phyloP scores from a whole-genome alignment of 768 basidiomycete genomes.

The Xerocomellus chrysenteron region DNA sequence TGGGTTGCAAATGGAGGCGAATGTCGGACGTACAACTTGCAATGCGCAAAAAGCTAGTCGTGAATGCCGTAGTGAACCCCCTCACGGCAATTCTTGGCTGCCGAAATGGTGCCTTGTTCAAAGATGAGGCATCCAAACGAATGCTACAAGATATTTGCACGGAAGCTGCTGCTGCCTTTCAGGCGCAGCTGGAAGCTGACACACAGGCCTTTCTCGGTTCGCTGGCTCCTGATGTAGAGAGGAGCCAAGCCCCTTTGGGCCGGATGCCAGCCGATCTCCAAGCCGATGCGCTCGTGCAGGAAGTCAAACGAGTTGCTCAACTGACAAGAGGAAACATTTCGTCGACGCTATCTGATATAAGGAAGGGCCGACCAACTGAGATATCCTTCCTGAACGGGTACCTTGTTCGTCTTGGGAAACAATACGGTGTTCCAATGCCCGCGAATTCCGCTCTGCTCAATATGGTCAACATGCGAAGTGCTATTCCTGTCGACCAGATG shows the following conservation, averaged over 20 bases:
- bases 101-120: conserved; percentile 73
- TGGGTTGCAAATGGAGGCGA: conserved; percentile 64
- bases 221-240: conserved; percentile 24
- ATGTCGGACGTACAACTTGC: conserved; percentile 64
- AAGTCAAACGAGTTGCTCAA: conserved; percentile 58
- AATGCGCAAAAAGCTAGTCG: conserved; percentile 78
- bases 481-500: conserved; percentile 53
- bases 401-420: conserved; percentile 58
- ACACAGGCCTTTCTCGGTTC: conserved; percentile 24
- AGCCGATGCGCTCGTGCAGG: conserved; percentile 45
- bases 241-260: conserved; percentile 29
- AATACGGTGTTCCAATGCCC: conserved; percentile 57
- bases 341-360: conserved; percentile 77
- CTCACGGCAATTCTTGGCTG: conserved; percentile 81
- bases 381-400: conserved; percentile 85
- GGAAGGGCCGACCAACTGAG: conserved; percentile 64
- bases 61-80: conserved; percentile 82
- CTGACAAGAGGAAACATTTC: conserved; percentile 69
- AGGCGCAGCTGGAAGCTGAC: conserved; percentile 47
- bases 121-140: conserved; percentile 38
- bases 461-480: conserved; percentile 57
- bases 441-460: conserved; percentile 52
- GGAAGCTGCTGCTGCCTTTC: conserved; percentile 71
- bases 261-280: conserved; percentile 50
- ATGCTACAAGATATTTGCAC: conserved; percentile 55